Evolutionary conservation across 1,284 basidiomycete genomes (phyloP).

Genomic region (Exobasidium rhododendri): DNA sequence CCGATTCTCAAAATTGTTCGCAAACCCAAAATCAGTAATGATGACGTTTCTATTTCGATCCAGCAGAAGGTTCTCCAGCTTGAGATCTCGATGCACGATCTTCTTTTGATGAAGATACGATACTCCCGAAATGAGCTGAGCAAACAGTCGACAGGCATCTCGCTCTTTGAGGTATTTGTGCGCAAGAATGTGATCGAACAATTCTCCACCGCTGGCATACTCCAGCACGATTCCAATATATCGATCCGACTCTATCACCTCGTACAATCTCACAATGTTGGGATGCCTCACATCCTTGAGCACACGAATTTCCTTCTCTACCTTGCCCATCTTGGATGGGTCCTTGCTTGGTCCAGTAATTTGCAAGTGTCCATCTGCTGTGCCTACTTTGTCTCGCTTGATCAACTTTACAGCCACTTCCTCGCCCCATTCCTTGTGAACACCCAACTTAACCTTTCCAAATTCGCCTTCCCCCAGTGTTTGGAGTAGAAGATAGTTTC

Average conservation of each 20-base stretch:
- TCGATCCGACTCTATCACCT: conserved; percentile 98
- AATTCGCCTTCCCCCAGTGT: conserved; percentile 85
- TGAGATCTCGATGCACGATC: conserved; percentile 98
- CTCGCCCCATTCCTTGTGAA: conserved; percentile 88
- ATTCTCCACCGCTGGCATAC: conserved; percentile 94
- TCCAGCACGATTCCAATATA: conserved; percentile 99
- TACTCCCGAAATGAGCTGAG: conserved; percentile 96
- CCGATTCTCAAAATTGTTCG: conserved; percentile 79
- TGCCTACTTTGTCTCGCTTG: conserved; percentile 85
- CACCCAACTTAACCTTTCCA: conserved; percentile 96
- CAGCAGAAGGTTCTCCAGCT: conserved; percentile 94
- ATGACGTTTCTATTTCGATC: conserved; percentile 97
- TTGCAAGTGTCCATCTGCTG: conserved; percentile 56
- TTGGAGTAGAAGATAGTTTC: conserved; percentile 53
- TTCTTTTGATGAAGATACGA: conserved; percentile 99
- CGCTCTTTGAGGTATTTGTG: conserved; percentile 94
- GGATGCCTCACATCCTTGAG: conserved; percentile 89
- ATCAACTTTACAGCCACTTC: conserved; percentile 99
- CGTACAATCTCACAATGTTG: conserved; percentile 96
- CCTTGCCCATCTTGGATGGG: conserved; percentile 79
- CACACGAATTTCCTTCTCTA: conserved; percentile 96
- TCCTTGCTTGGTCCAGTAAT: conserved; percentile 36
- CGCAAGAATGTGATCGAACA: conserved; percentile 98
- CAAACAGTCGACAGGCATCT: conserved; percentile 92
- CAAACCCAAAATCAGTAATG: conserved; percentile 99